Evolutionary conservation across 2,329 filamentous ascomycete genomes (phyloP), one percentile per base, ranked within the genome.

Genomic region (Penicillium capsulatum): DNA sequence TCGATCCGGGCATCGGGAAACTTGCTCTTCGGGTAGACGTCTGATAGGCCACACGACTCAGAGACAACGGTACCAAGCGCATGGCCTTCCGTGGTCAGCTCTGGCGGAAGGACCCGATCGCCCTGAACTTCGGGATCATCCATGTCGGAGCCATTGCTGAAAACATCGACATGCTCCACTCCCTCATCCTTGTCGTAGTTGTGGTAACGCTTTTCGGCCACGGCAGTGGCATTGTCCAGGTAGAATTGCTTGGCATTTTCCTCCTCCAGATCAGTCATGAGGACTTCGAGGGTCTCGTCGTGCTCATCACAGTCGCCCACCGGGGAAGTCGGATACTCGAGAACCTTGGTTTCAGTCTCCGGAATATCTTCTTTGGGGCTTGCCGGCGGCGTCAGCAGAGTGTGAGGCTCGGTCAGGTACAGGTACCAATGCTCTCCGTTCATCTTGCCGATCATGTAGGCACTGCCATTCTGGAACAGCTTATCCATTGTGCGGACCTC

Each of bases 371-470:
- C 61, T 31, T 58, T 58, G 4, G 91, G 90, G 8, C 86, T 94
- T 19, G 81, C 75, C 40, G 91, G 90, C 4, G 90, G 89, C 0
- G 90, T 94, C 50, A 94, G 73, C 38, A 79, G 73, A 33, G 79
- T 83, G 62, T 84, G 83, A 13, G 92, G 91, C 36, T 87, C 87
- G 9, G 92, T 97, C 58, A 97, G 83, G 71, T 98, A 98, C 40
- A 98, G 74, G 64, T 97, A 97, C 92, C 92, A 98, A 59, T 98
- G 92, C 66, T 98, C 92, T 42, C 92, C 91, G 56, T 98, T 98
- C 91, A 97, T 97, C 72, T 96, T 97, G 60, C 92, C 92, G 51
- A 98, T 94, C 90, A 97, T 95, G 68, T 98, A 98, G 35, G 92
- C 92, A 66, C 91, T 97, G 39, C 92, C 92, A 40, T 86, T 84